phyloP scores from a whole-genome alignment of 257 asterid genomes.

The Solanum neorickii region DNA sequence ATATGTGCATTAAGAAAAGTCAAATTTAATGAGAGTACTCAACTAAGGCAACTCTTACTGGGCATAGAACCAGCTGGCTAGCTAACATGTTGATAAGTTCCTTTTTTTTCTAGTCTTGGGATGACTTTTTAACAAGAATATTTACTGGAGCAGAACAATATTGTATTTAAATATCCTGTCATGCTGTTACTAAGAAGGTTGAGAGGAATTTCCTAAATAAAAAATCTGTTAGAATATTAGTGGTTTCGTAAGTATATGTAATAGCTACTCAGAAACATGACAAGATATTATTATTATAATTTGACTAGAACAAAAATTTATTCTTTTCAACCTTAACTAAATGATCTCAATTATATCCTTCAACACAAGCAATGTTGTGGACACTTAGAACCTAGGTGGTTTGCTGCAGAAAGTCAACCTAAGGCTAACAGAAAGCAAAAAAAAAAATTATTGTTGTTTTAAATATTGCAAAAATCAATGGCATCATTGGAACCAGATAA shows the following conservation, averaged over 20 bases:
- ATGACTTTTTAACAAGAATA: background rate
- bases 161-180: background rate
- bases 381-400: background rate
- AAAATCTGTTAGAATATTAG: background rate
- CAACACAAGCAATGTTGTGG: background rate
- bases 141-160: background rate
- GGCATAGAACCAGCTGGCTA: background rate
- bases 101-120: background rate
- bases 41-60: background rate
- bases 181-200: background rate
- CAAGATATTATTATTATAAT: background rate
- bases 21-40: background rate
- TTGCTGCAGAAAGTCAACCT: background rate
- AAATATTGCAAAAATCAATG: constrained; percentile 28
- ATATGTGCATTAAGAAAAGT: background rate
- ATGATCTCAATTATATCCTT: background rate
- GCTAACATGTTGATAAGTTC: background rate
- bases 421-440: background rate
- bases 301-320: background rate
- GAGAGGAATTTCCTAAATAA: background rate
- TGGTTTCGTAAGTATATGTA: background rate
- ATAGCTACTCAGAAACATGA: background rate
- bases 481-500: background rate
- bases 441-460: constrained; percentile 25
- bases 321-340: background rate